Base-by-base conservation (phyloP, 371 early-diverging fungal species). In the Haplosporangium sp. region DNA sequence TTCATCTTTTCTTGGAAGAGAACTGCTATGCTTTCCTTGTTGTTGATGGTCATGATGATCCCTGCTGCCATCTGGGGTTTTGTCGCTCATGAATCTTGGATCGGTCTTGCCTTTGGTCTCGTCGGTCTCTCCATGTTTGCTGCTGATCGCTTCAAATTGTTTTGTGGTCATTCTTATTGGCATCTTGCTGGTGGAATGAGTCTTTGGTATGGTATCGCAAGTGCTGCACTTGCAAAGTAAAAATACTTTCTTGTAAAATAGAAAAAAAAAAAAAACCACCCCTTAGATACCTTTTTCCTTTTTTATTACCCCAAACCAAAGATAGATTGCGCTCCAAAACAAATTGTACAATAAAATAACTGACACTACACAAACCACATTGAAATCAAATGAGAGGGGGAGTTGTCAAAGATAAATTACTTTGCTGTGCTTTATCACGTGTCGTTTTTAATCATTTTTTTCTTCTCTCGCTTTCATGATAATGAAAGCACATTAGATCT, bases 141-240 rank as follows among this genome's bases (percentile, higher is more conserved):
- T 1, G 65, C 71, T 8, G 79, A 78, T 59, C 66, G 79, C 34
- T 74, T 78, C 68, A 65, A 74, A 48, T 55, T 73, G 71, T 78
- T 78, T 71, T 71, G 79, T 56, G 79, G 79, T 3, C 79, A 79
- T 58, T 74, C 79, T 7, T 74, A 67, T 34, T 74, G 79, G 79
- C 74, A 74, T 58, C 68, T 79, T 19, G 74, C 74, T 34, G 79
- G 79, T 10, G 79, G 79, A 0, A 34, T 78, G 65, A 74, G 74
- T 63, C 64, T 78, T 7, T 78, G 70, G 70, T 74, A 74, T 44
- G 79, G 79, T 9, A 63, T 78, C 42, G 68, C 77, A 0, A 69
- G 77, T 57, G 66, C 62, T 44, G 75, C 75, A 3, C 57, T 74
- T n/a, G 69, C 69, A 27, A 73, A 73, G 59, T 73, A 35, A 71